Base-by-base conservation (phyloP, 352 stramenopile species). In the Pythium aristosporum region DNA sequence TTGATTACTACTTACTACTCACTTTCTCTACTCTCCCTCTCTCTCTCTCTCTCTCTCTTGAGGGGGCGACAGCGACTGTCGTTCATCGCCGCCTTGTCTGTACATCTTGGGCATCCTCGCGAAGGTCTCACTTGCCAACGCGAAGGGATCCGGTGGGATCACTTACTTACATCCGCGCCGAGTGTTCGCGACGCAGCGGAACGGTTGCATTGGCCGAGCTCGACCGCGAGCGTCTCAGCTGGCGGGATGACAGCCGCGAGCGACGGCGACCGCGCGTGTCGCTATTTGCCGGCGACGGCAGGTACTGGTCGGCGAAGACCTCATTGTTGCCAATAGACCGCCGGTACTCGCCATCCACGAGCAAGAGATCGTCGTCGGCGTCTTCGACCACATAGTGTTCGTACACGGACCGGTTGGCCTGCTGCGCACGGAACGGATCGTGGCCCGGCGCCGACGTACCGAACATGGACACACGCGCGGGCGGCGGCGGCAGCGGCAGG, bases 391-490 rank as follows among this genome's bases (percentile, higher is more conserved):
- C 80, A 59, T 83, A 89, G 73, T 87, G 73, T 56, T 89, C 77
- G 60, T 89, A 89, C 10, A 73, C 77, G 12, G 80, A 87, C 61
- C 77, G 75, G 6, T 61, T 58, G 21, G 65, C 54, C 12, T 59
- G 68, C 30, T 76, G 77, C 20, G 67, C 67, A 2, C 69, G 52
- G 63, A 89, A 89, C 57, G 77, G 78, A 47, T 89, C 80, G 55
- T 80, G 76, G 0, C 70, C 71, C 3, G 36, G 44, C 5, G 66
- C 59, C 34, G 66, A 56, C 4, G 61, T 68, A 61, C 80, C 80
- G 44, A 87, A 88, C 78, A 89, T 87, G 18, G 76, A 82, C 63
- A 89, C 80, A 63, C 80, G 80, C 52, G 73, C 73, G n/a, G 80
- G 80, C 3, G 80, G 61, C 16, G 66, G 61, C 3, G 60, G 66